A percentile compares a stretch with the other conserved stretches of the same genome.
Conservation (phyloP, 108 stramenopile genomes). For the Pseudonitzschia pungens region DNA sequence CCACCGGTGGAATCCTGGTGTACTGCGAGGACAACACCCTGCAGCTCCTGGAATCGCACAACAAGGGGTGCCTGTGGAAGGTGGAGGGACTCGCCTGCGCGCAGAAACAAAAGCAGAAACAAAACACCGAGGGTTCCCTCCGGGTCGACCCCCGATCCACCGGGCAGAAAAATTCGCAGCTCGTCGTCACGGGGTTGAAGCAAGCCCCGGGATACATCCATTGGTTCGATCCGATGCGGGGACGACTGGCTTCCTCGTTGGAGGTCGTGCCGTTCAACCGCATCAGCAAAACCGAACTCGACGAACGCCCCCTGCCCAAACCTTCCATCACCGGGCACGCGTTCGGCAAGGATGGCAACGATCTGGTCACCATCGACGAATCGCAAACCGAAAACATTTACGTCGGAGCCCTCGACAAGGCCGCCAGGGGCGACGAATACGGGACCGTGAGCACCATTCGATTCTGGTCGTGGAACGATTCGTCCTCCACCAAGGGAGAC, state of each 20-base stretch:
- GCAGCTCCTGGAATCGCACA: conserved; percentile 60
- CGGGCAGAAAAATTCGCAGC: conserved; percentile 3
- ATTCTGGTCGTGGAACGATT: conserved; percentile 55
- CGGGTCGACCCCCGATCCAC: conserved; percentile 19
- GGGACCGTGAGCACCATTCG: conserved; percentile 65
- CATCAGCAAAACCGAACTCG: conserved; percentile 55
- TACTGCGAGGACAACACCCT: conserved; percentile 71
- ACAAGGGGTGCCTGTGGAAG: conserved; percentile 61
- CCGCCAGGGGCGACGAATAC: conserved; percentile 12
- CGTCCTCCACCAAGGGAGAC: conserved; percentile 18
- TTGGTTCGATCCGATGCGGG: conserved; percentile 66
- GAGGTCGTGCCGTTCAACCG: conserved; percentile 85
- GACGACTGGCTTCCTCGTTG: conserved; percentile 48
- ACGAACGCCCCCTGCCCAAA: conserved; percentile 52
- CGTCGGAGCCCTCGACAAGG: conserved; percentile 43
- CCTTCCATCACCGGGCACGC: conserved; percentile 64
- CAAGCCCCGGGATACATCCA: conserved; percentile 79
- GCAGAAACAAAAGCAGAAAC: conserved; percentile 1
- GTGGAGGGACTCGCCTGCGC: conserved; percentile 56
- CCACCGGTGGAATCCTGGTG: conserved; percentile 44
- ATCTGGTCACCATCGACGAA: conserved; percentile 71
- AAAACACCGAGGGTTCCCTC: conserved; percentile 16
- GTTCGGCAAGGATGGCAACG: conserved; percentile 46
- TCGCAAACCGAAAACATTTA: conserved; percentile 62
- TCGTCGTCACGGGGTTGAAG: conserved; percentile 38